A percentile compares a stretch with the other conserved stretches of the same genome.
phyloP scores from a whole-genome alignment of 2,329 filamentous ascomycete species.

The Lachnellula arida region DNA sequence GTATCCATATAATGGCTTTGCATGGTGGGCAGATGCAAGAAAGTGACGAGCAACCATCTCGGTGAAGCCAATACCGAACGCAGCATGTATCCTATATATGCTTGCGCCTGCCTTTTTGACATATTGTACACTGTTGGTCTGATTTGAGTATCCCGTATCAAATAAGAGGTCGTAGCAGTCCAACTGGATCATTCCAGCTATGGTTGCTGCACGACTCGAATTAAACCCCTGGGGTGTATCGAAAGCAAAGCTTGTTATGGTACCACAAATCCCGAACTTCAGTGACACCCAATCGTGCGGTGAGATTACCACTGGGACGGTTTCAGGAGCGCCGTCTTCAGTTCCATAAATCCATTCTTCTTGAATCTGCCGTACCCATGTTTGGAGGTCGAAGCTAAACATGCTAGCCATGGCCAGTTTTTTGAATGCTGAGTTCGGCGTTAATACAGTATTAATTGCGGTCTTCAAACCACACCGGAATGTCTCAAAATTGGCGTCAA shows the following conservation, averaged over 20 bases:
- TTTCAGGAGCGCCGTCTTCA: not conserved
- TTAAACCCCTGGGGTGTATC: not conserved
- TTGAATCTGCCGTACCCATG: not conserved
- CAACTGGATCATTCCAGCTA: not conserved
- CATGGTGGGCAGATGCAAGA: not conserved
- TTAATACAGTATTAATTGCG: not conserved
- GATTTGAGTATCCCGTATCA: not conserved
- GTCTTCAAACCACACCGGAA: not conserved
- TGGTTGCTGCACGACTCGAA: not conserved
- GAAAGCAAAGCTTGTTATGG: not conserved
- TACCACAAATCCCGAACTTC: not conserved
- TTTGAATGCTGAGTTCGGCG: not conserved
- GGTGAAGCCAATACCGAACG: not conserved
- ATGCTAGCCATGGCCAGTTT: not conserved
- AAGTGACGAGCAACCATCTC: not conserved
- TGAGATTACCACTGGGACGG: not conserved
- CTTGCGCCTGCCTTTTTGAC: not conserved
- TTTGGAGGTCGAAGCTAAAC: not conserved
- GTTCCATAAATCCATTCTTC: not conserved
- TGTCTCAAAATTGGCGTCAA: not conserved
- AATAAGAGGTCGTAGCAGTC: not conserved
- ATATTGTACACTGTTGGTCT: not conserved
- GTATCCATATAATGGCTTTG: no score
- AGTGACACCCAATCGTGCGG: not conserved
- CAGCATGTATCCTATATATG: not conserved